A percentile compares a stretch with the other conserved stretches of the same genome.
Conservation (phyloP, 139 green algal species). For the Coelastrella sp. region DNA sequence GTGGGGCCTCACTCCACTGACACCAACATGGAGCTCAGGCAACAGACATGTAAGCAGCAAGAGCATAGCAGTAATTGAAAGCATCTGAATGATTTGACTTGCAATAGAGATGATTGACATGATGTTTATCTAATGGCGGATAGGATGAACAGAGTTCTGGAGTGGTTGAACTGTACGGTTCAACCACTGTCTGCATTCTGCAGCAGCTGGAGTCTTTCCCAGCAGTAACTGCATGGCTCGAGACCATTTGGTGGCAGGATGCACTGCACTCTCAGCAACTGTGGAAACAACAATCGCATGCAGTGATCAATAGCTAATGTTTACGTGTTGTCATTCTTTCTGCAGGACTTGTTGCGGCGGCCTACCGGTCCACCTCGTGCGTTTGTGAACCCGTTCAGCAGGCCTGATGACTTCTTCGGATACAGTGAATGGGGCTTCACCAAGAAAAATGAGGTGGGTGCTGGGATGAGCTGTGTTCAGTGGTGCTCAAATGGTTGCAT, state of each 20-base stretch:
- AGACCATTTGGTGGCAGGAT: no score
- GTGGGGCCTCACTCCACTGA: conserved; percentile 6
- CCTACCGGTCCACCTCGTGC: conserved; percentile 1
- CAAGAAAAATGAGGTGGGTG: conserved; percentile 27
- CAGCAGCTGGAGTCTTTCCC: neutral
- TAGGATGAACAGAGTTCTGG: no score
- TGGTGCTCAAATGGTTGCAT: no score
- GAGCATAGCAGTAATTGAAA: no score
- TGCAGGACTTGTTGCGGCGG: conserved; percentile 35
- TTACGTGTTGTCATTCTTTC: neutral
- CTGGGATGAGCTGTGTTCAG: neutral
- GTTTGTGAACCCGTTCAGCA: conserved; percentile 16
- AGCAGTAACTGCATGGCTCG: no score
- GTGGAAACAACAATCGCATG: no score
- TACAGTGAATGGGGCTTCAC: conserved; percentile 41
- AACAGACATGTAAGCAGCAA: neutral
- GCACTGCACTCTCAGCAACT: no score
- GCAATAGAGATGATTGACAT: no score
- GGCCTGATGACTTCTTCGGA: neutral
- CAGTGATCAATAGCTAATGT: no score
- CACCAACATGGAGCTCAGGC: conserved; percentile 17
- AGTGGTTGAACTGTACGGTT: neutral
- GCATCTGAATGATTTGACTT: no score
- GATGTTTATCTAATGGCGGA: no score
- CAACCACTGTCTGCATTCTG: no score